phyloP scores from a whole-genome alignment of 768 basidiomycete species.

The Russula foetens region DNA sequence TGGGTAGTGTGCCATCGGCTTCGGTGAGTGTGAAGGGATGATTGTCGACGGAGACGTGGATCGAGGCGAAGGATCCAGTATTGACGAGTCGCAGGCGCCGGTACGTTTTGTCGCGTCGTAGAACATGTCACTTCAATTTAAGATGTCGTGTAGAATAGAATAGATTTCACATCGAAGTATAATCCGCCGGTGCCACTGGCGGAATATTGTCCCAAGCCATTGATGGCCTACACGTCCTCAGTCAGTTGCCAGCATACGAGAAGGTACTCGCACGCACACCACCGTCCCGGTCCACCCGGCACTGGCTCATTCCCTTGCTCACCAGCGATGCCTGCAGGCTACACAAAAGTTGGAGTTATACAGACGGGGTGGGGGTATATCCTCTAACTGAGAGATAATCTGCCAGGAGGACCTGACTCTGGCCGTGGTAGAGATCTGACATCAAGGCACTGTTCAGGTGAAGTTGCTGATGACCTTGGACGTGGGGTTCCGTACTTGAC shows the following conservation, averaged over 20 bases:
- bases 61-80: slow-evolving; percentile 39
- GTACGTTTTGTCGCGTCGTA: slow-evolving; percentile 33
- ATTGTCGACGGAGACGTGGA: slow-evolving; percentile 38
- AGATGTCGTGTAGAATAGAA: neutral
- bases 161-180: slow-evolving; percentile 24
- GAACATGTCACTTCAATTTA: slow-evolving; percentile 15
- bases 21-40: slow-evolving; percentile 42
- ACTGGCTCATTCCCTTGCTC: slow-evolving; percentile 30
- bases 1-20: slow-evolving; percentile 36
- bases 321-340: slow-evolving; percentile 28
- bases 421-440: slow-evolving; percentile 29
- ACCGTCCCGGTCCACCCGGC: slow-evolving; percentile 27
- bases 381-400: slow-evolving; percentile 23
- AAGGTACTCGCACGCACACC: slow-evolving; percentile 22
- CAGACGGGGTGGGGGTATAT: neutral
- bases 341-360: neutral
- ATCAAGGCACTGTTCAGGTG: slow-evolving; percentile 26
- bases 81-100: slow-evolving; percentile 44
- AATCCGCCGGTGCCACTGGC: slow-evolving; percentile 23
- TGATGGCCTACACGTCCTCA: slow-evolving; percentile 22
- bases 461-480: neutral
- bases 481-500: neutral
- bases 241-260: neutral
- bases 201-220: slow-evolving; percentile 29
- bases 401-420: slow-evolving; percentile 23